These are phyloP conservation scores for Moricandia moricandioides DNA, from an alignment of 345 rosid species.

Conservation along the genomic window DNA sequence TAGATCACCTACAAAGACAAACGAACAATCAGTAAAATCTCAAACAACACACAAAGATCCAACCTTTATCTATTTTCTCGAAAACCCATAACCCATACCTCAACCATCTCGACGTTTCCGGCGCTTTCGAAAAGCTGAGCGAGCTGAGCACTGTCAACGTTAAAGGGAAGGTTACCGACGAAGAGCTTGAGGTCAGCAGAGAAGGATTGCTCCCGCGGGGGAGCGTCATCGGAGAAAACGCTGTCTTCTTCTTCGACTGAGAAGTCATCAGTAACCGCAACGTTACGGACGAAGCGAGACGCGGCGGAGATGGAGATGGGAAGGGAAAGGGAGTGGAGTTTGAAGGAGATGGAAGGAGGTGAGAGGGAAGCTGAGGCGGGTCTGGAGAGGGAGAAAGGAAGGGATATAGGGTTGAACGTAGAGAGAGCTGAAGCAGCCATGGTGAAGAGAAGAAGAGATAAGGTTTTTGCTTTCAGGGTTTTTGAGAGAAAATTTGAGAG, in stretches of 20 bases:
- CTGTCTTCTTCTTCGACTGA: conserved; percentile 60
- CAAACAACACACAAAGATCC: too few relatives aligned
- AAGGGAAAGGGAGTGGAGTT: conserved; percentile 30
- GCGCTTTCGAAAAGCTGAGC: conserved; percentile 72
- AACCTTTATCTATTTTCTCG: too few relatives aligned
- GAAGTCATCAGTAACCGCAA: conserved; percentile 58
- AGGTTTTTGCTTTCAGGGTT: conserved; percentile 14
- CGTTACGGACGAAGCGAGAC: conserved; percentile 56
- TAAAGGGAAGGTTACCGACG: conserved; percentile 95
- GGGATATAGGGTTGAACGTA: conserved; percentile 45
- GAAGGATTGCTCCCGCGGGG: conserved; percentile 39
- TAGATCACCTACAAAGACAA: conserved; percentile 70
- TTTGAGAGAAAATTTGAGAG: not conserved
- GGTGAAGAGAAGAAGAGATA: conserved; percentile 35
- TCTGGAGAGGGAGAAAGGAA: too few relatives aligned
- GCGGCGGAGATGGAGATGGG: conserved; percentile 41
- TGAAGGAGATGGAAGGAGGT: conserved; percentile 14
- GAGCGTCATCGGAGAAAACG: conserved; percentile 41
- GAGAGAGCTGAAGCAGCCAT: conserved; percentile 78
- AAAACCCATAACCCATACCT: conserved; percentile 46
- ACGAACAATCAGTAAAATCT: too few relatives aligned
- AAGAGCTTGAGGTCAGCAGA: conserved; percentile 79
- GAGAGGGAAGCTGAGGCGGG: conserved; percentile 36
- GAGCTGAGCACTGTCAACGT: conserved; percentile 83
- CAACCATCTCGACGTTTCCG: conserved; percentile 95